Evolutionary conservation across 1,284 basidiomycete genomes (phyloP), one percentile per base, ranked within the genome.

Genomic region (Abortiporus biennis): DNA sequence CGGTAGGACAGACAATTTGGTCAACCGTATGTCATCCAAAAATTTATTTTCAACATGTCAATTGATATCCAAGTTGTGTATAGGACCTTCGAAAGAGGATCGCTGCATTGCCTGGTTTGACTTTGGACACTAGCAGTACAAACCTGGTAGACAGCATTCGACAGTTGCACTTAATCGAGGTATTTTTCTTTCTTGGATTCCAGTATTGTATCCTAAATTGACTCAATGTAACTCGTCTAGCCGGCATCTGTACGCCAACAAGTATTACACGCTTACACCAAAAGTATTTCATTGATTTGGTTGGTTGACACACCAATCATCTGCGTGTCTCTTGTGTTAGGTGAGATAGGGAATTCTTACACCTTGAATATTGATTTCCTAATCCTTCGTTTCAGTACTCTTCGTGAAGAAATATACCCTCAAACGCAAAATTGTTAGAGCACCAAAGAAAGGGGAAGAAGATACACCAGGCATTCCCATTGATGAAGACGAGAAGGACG

Each of bases 231-330:
- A 21, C 6, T 31, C n/a, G 32, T 35, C 13, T 15, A 50, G 46
- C 49, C 49, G 23, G 15, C 36, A 12, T 39, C 43, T 2, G 48
- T 64, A 20, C 69, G 72, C 8, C 53, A 65, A 17, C 59, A 67
- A 36, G 67, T 89, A 2, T 72, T 84, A 25, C 67, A 81, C 38
- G 84, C 81, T 0, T 90, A 80, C 61, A 70, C 83, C 1, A 61
- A 72, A 36, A 72, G 82, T 1, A 75, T 90, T 21, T 67, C 69
- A 41, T 69, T 65, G 27, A 78, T 89, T 44, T 91, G 86, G 85
- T 59, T 85, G 42, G 72, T 81, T 16, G 67, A 68, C 51, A 74
- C 76, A 3, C 79, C 82, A 0, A 54, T 83, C 4, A 22, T 71
- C 13, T 78, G 73, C 17, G 59, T 67, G 23, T 65, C 68, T 27